Evolutionary conservation across 495 filamentous ascomycete genomes (phyloP).

Genomic region (Cercophora samala): DNA sequence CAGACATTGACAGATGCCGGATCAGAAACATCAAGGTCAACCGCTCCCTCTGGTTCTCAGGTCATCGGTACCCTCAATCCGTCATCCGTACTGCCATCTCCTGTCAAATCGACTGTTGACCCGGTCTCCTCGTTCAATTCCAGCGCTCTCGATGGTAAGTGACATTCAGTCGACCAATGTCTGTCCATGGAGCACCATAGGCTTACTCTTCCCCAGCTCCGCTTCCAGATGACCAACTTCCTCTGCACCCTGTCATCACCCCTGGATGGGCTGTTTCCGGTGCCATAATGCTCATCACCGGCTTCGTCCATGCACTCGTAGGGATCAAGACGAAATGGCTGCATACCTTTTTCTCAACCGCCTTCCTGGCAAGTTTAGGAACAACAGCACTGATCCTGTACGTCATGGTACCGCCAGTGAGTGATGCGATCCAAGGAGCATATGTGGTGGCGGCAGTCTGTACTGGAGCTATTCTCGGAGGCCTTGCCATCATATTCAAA

Average conservation of each 20-base stretch:
- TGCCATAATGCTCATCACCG: constrained; percentile 67
- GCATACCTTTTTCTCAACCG: constrained; percentile 77
- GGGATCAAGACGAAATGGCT: constrained; percentile 84
- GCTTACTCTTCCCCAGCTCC: constrained; percentile 31
- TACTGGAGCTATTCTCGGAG: constrained; percentile 75
- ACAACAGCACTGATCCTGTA: constrained; percentile 85
- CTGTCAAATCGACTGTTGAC: neutral
- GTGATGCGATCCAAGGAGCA: constrained; percentile 74
- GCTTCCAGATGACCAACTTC: constrained; percentile 52
- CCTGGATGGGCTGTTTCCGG: constrained; percentile 79
- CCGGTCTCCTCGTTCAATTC: neutral
- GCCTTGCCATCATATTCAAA: constrained; percentile 69
- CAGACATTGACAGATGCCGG: constrained; percentile 7
- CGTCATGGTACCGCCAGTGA: constrained; percentile 79
- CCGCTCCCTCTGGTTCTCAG: neutral
- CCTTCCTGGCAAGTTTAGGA: constrained; percentile 66
- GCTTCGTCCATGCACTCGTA: constrained; percentile 65
- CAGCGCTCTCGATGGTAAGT: constrained; percentile 13
- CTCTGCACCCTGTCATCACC: constrained; percentile 69
- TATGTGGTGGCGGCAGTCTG: constrained; percentile 79
- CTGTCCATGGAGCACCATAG: neutral
- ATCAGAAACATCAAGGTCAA: neutral
- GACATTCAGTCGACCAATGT: neutral
- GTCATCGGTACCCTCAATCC: neutral
- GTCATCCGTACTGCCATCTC: neutral